Percentiles rank a stretch among this genome's conserved stretches.
These are phyloP conservation scores for Dactylorhiza incarnata DNA, from an alignment of 106 monocot species.

Conservation along the genomic window DNA sequence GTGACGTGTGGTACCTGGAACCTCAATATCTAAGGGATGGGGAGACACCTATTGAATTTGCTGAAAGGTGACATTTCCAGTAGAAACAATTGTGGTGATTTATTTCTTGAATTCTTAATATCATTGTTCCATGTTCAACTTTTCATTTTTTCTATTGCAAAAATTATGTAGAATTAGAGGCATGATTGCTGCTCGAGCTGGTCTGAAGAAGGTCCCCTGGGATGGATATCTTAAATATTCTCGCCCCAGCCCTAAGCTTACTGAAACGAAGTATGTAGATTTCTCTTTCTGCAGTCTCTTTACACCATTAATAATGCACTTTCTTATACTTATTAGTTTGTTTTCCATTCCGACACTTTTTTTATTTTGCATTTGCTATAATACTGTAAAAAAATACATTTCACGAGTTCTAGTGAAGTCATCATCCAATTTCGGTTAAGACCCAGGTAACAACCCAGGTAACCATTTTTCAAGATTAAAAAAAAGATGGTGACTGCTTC, in stretches of 20 bases:
- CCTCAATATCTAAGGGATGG: slow-evolving; percentile 80
- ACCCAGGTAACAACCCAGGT: neutral
- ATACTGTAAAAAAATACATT: neutral
- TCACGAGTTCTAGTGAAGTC: neutral
- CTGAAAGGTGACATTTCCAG: slow-evolving; percentile 58
- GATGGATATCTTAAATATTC: slow-evolving; percentile 95
- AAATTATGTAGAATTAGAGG: slow-evolving; percentile 66
- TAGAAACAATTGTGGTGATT: neutral
- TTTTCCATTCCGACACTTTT: neutral
- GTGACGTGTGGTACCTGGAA: slow-evolving; percentile 98
- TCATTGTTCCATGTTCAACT: neutral
- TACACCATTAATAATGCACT: neutral
- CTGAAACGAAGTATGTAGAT: slow-evolving; percentile 68
- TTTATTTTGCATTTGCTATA: neutral
- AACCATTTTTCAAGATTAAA: neutral
- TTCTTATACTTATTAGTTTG: neutral
- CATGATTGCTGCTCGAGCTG: slow-evolving; percentile 86
- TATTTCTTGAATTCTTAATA: neutral
- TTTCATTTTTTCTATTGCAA: neutral
- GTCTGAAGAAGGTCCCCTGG: slow-evolving; percentile 94
- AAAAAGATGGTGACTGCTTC: neutral
- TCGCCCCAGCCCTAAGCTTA: slow-evolving; percentile 83
- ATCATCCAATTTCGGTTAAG: neutral
- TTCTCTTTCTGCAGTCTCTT: neutral
- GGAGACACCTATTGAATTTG: slow-evolving; percentile 91